These are phyloP conservation scores for Fusarium brachygibbosum DNA, from an alignment of 2,329 filamentous ascomycete genomes.

Conservation along the genomic window DNA sequence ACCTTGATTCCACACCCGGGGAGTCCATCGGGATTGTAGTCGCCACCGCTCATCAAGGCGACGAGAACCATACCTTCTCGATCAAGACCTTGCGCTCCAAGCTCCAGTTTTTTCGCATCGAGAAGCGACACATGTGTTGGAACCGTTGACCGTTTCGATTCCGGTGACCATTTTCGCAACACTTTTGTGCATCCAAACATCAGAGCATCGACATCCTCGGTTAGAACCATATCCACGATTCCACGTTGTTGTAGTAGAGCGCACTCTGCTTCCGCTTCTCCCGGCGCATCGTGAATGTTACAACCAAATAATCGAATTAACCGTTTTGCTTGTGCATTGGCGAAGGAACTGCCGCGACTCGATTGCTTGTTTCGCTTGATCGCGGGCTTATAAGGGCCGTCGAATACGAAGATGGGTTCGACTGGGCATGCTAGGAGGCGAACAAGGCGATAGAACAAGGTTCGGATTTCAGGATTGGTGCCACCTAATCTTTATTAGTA, in stretches of 20 bases:
- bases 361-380: slow-evolving; percentile 90
- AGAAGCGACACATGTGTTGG: slow-evolving; percentile 92
- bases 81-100: slow-evolving; percentile 73
- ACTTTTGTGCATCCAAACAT: slow-evolving; percentile 93
- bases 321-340: slow-evolving; percentile 83
- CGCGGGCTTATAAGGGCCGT: slow-evolving; percentile 84
- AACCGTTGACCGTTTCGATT: slow-evolving; percentile 72
- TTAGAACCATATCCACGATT: slow-evolving; percentile 92
- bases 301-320: slow-evolving; percentile 89
- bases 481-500: slow-evolving; percentile 68
- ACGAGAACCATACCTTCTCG: slow-evolving; percentile 93
- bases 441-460: slow-evolving; percentile 90
- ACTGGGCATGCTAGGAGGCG: slow-evolving; percentile 83
- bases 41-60: slow-evolving; percentile 93
- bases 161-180: slow-evolving; percentile 85
- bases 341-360: slow-evolving; percentile 73
- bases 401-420: slow-evolving; percentile 90
- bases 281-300: slow-evolving; percentile 85
- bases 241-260: slow-evolving; percentile 85
- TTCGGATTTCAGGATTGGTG: slow-evolving; percentile 88
- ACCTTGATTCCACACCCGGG: slow-evolving; percentile 88
- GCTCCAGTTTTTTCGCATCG: slow-evolving; percentile 68
- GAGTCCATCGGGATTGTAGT: slow-evolving; percentile 91
- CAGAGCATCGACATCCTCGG: slow-evolving; percentile 95
- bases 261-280: slow-evolving; percentile 96